Evolutionary conservation across 1,139 yeast species (phyloP).

Genomic region (Debaryomyces nepalensis): DNA sequence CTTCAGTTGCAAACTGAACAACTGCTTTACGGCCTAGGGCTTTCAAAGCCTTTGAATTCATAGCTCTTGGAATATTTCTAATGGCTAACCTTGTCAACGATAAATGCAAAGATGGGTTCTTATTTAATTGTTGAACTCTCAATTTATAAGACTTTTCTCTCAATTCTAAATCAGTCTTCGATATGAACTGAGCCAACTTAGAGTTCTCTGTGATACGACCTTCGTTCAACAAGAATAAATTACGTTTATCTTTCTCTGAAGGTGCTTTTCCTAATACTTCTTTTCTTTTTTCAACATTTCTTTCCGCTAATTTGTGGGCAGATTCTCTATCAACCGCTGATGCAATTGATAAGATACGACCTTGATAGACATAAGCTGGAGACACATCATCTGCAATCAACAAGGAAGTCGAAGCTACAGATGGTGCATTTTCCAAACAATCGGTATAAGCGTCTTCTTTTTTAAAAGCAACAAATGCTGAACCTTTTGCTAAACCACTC

Average conservation of each 20-base stretch:
- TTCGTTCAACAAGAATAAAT: slow-evolving; percentile 84
- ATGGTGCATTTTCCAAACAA: slow-evolving; percentile 82
- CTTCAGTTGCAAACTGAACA: slow-evolving; percentile 94
- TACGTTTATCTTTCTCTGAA: slow-evolving; percentile 80
- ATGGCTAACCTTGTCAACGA: slow-evolving; percentile 93
- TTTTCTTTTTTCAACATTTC: slow-evolving; percentile 72
- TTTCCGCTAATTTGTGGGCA: slow-evolving; percentile 77
- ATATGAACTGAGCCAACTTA: slow-evolving; percentile 70
- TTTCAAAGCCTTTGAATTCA: slow-evolving; percentile 86
- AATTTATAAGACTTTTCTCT: slow-evolving; percentile 86
- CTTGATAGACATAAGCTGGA: slow-evolving; percentile 88
- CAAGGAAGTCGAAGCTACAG: slow-evolving; percentile 73
- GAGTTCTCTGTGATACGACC: slow-evolving; percentile 88
- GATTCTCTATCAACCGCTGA: slow-evolving; percentile 87
- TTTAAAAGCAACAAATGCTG: slow-evolving; percentile 90
- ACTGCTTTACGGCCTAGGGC: slow-evolving; percentile 94
- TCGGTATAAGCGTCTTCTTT: slow-evolving; percentile 63
- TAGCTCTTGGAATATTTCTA: slow-evolving; percentile 89
- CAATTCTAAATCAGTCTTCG: slow-evolving; percentile 78
- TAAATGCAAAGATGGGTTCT: slow-evolving; percentile 87
- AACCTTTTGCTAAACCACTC: slow-evolving; percentile 88
- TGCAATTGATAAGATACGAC: slow-evolving; percentile 82
- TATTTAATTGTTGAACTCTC: slow-evolving; percentile 87
- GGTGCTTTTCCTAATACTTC: slow-evolving; percentile 82
- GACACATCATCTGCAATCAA: slow-evolving; percentile 91